Conservation (phyloP, 305 asterid species). For the Fraxinus baroniana region DNA sequence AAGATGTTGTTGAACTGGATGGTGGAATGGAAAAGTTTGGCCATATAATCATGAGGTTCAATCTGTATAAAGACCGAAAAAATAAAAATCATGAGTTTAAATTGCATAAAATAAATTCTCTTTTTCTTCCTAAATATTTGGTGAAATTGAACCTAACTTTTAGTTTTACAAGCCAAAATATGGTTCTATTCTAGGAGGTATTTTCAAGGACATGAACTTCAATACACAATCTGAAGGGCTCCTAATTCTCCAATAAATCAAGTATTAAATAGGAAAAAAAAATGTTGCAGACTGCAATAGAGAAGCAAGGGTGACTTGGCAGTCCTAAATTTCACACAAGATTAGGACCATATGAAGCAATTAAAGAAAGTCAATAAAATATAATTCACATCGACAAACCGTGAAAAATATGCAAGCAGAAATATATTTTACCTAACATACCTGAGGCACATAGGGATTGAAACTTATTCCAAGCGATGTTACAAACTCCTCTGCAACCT, state of each 20-base stretch:
- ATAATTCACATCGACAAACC: background rate
- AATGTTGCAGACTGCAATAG: background rate
- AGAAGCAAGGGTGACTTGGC: background rate
- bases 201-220: background rate
- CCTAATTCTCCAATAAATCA: background rate
- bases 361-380: no score
- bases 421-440: slow-evolving; percentile 20
- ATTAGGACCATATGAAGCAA: background rate
- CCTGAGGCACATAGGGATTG: slow-evolving; percentile 96
- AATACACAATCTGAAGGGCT: background rate
- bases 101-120: slow-evolving; percentile 1
- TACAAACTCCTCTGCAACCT: slow-evolving; percentile 81
- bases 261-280: background rate
- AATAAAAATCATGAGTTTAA: slow-evolving; percentile 16
- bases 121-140: background rate
- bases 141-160: background rate
- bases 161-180: slow-evolving; percentile 1
- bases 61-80: slow-evolving; percentile 49
- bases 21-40: slow-evolving; percentile 65
- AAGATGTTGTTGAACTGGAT: slow-evolving; percentile 71
- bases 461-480: slow-evolving; percentile 78
- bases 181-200: background rate
- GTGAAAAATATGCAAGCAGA: background rate
- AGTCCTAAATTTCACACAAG: background rate
- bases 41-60: slow-evolving; percentile 91